These are phyloP conservation scores for Vicia faba DNA, from an alignment of 306 rosid species.

Conservation along the genomic window DNA sequence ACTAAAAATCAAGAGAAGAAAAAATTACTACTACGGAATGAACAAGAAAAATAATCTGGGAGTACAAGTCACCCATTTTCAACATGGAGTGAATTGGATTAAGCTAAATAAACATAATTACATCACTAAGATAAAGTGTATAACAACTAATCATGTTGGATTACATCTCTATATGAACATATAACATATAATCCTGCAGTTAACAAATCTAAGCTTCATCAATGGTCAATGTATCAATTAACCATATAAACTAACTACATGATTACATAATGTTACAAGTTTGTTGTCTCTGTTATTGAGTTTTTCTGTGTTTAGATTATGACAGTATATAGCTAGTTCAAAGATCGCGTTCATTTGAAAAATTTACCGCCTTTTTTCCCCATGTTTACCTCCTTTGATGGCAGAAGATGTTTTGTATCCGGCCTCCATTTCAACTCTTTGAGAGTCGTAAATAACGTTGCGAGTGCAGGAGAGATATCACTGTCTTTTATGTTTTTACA, in stretches of 20 bases:
- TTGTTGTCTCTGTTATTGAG: conserved; percentile 35
- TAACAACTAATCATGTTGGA: neutral
- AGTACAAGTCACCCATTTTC: conserved; percentile 14
- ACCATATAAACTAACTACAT: conserved; percentile 45
- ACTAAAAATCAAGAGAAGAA: no score
- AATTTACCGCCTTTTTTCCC: conserved; percentile 84
- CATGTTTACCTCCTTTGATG: conserved; percentile 56
- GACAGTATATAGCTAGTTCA: conserved; percentile 39
- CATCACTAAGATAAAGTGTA: conserved; percentile 35
- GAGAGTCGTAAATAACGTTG: conserved; percentile 60
- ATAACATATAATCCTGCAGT: neutral
- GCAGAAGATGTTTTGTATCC: conserved; percentile 62
- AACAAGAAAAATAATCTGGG: no score
- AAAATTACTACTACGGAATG: no score
- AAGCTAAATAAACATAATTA: conserved; percentile 39
- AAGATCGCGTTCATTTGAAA: conserved; percentile 58
- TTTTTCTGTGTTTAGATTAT: conserved; percentile 38
- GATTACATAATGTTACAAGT: conserved; percentile 45
- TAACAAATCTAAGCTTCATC: neutral
- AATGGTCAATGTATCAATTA: conserved; percentile 33
- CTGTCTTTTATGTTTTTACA: conserved; percentile 80
- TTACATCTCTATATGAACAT: neutral
- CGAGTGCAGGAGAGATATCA: conserved; percentile 66
- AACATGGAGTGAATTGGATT: conserved; percentile 22
- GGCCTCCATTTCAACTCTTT: conserved; percentile 90